A percentile compares a stretch with the other conserved stretches of the same genome.
phyloP scores from a whole-genome alignment of 495 filamentous ascomycete species.

The Alectoria sarmentosa region DNA sequence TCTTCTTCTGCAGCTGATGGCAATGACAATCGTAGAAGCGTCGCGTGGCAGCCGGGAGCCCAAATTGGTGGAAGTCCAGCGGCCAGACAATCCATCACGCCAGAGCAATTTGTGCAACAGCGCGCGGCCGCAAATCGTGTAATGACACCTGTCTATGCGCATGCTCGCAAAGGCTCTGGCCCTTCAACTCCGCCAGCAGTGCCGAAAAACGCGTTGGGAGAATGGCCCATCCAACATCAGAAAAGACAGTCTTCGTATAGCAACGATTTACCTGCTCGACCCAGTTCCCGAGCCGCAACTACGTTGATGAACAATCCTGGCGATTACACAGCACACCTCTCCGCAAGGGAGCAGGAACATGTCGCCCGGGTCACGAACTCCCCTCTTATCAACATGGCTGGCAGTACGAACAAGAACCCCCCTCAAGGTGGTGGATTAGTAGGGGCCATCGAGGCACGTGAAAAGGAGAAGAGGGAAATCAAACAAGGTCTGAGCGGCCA shows the following conservation, averaged over 20 bases:
- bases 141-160: conserved; percentile 43
- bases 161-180: conserved; percentile 27
- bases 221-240: conserved; percentile 41
- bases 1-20: conserved; percentile 28
- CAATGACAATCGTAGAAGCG: conserved; percentile 49
- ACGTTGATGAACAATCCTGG: conserved; percentile 35
- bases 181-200: conserved; percentile 40
- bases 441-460: conserved; percentile 66
- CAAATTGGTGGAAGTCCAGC: conserved; percentile 39
- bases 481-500: conserved; percentile 63
- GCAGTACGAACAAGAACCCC: conserved; percentile 40
- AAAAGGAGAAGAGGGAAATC: conserved; percentile 66
- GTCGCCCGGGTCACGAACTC: conserved; percentile 81
- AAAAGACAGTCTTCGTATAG: conserved; percentile 27
- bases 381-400: conserved; percentile 66
- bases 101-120: conserved; percentile 87
- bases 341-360: conserved; percentile 91
- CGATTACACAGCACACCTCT: conserved; percentile 61
- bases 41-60: conserved; percentile 74
- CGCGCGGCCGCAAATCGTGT: conserved; percentile 52
- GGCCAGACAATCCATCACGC: conserved; percentile 37
- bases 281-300: conserved; percentile 44
- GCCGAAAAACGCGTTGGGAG: conserved; percentile 45
- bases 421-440: conserved; percentile 55
- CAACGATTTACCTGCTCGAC: conserved; percentile 41